Evolutionary conservation across 2,329 filamentous ascomycete species (phyloP).

Genomic region (Aureobasidium sp.): DNA sequence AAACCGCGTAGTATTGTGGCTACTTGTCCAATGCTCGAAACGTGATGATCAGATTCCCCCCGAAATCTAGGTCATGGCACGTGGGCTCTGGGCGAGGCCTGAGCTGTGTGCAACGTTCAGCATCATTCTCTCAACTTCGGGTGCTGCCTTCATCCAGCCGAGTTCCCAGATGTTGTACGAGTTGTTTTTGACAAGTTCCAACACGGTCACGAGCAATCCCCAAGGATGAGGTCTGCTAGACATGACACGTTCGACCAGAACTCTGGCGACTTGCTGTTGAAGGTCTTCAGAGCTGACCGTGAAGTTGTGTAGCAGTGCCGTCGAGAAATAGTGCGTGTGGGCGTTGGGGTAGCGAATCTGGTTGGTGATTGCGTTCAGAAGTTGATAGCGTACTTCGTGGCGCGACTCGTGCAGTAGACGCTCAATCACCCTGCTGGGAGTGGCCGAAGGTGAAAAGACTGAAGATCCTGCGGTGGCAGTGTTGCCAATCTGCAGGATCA

Average conservation of each 20-base stretch:
- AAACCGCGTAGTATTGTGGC: not conserved
- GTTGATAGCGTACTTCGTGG: conserved; percentile 50
- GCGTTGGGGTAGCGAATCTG: conserved; percentile 85
- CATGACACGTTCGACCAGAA: conserved; percentile 79
- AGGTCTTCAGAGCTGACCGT: conserved; percentile 59
- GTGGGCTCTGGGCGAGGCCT: conserved; percentile 10
- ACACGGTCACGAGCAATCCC: conserved; percentile 80
- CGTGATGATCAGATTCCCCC: not conserved
- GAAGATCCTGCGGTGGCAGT: conserved; percentile 59
- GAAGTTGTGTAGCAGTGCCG: conserved; percentile 76
- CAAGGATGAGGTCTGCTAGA: conserved; percentile 91
- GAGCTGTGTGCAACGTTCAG: conserved; percentile 20
- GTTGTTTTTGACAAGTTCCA: conserved; percentile 86
- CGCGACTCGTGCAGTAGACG: conserved; percentile 64
- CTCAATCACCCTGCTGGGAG: conserved; percentile 65
- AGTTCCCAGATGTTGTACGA: conserved; percentile 88
- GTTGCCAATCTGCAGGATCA: conserved; percentile 75
- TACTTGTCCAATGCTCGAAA: not conserved
- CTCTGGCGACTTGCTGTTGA: conserved; percentile 81
- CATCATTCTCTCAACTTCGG: conserved; percentile 56
- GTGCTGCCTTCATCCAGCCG: conserved; percentile 81
- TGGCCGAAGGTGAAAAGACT: conserved; percentile 55
- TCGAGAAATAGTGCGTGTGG: conserved; percentile 88
- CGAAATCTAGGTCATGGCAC: conserved; percentile 9
- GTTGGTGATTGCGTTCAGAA: conserved; percentile 78